These are phyloP conservation scores for Prosopis cineraria DNA, from an alignment of 306 rosid species.

Conservation along the genomic window DNA sequence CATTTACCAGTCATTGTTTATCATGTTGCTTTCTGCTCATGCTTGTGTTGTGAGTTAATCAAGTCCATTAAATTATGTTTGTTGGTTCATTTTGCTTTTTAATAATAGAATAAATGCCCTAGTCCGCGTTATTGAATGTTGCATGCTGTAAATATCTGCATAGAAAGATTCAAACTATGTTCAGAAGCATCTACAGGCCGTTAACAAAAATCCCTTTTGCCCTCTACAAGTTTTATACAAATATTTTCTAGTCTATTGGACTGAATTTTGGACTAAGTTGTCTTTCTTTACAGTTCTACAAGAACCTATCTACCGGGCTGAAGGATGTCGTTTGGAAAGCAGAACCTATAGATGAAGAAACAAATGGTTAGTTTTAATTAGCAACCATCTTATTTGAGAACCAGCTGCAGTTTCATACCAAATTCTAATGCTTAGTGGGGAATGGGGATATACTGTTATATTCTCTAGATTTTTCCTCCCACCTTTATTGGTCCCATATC, in stretches of 20 bases:
- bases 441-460: neutral
- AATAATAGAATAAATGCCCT: neutral
- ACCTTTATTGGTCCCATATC: no score
- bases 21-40: neutral
- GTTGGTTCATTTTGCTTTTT: neutral
- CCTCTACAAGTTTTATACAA: neutral
- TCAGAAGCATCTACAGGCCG: neutral
- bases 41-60: neutral
- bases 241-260: neutral
- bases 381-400: neutral
- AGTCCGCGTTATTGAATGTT: conserved; percentile 7
- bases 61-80: neutral
- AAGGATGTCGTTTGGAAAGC: conserved; percentile 73
- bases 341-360: conserved; percentile 51
- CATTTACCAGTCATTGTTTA: neutral
- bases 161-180: neutral
- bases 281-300: conserved; percentile 63
- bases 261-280: conserved; percentile 8
- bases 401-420: neutral
- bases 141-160: neutral
- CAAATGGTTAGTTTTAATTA: conserved; percentile 43
- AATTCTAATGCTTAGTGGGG: neutral
- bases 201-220: neutral
- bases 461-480: no score
- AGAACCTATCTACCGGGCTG: conserved; percentile 59